Evolutionary conservation across 495 filamentous ascomycete species (phyloP), one percentile per base, ranked within the genome.

Genomic region (Lophiostoma macrostomum): DNA sequence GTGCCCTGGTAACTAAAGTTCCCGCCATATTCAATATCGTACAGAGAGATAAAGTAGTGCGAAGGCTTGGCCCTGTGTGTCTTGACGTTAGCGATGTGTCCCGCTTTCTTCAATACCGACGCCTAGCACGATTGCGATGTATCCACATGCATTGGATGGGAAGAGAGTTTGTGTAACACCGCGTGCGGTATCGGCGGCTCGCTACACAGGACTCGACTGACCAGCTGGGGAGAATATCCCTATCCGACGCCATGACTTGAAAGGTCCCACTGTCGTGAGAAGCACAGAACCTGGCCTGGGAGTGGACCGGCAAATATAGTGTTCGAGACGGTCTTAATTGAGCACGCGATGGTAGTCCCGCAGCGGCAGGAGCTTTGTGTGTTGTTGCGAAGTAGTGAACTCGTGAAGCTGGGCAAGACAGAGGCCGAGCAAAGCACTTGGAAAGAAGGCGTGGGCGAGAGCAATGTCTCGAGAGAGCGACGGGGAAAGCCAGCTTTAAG

Each of bases 41-140:
- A 83, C 46, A 98, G 80, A 20, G 82, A 87, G 48, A 98, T 77
- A 64, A 81, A 75, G 72, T 98, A 98, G 68, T 96, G 86, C 51
- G 77, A 74, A 0, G 93, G 90, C 68, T 91, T 93, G 65, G 89
- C 80, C 61, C 81, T 85, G 38, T 14, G n/a, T n/a, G 31, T 13
- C 31, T 13, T 31, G 25, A 20, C 3, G 31, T 53, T 24, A 34
- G 53, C 61, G 42, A 57, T 31, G 40, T 13, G 19, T 35, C 25
- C n/a, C n/a, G n/a, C n/a, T n/a, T n/a, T n/a, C n/a, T n/a, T n/a
- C n/a, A n/a, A n/a, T n/a, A n/a, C n/a, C n/a, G n/a, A n/a, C n/a
- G n/a, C n/a, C n/a, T n/a, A n/a, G n/a, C n/a, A n/a, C n/a, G n/a
- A n/a, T n/a, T n/a, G n/a, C n/a, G n/a, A n/a, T n/a, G n/a, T n/a